phyloP scores from a whole-genome alignment of 495 filamentous ascomycete species.

The Penicillium egyptiacum region DNA sequence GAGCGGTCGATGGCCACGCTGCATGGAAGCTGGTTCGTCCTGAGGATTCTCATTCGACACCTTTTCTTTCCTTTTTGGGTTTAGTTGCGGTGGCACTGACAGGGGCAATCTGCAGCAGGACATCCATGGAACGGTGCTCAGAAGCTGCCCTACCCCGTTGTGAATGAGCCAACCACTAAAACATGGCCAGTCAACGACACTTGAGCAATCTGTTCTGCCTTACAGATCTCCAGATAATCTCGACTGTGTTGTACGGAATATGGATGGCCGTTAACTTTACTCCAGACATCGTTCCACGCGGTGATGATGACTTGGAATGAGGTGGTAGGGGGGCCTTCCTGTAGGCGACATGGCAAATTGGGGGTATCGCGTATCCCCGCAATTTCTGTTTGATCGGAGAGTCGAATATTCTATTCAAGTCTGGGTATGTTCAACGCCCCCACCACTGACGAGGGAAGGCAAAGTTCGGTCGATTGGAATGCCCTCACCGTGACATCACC shows the following conservation, averaged over 20 bases:
- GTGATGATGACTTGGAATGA: neutral
- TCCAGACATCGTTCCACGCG: neutral
- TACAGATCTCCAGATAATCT: neutral
- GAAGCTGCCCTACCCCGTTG: neutral
- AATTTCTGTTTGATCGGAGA: neutral
- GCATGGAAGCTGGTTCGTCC: neutral
- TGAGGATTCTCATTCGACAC: neutral
- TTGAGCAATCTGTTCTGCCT: neutral
- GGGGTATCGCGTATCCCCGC: neutral
- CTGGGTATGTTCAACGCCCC: neutral
- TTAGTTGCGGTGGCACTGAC: neutral
- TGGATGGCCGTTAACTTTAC: neutral
- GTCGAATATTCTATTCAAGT: constrained; percentile 2
- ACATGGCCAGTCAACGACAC: neutral
- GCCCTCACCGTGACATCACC: constrained; percentile 36
- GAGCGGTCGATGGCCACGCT: neutral
- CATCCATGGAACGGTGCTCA: neutral
- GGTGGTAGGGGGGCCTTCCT: neutral
- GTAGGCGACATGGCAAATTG: neutral
- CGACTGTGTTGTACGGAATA: neutral
- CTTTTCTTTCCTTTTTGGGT: neutral
- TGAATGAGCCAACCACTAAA: neutral
- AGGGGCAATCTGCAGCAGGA: constrained; percentile 5
- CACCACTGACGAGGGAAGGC: constrained; percentile 10
- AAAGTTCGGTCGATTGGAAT: constrained; percentile 17